Conservation (phyloP, 163 green algal species). For the Coccomyxa subellipsoidea region DNA sequence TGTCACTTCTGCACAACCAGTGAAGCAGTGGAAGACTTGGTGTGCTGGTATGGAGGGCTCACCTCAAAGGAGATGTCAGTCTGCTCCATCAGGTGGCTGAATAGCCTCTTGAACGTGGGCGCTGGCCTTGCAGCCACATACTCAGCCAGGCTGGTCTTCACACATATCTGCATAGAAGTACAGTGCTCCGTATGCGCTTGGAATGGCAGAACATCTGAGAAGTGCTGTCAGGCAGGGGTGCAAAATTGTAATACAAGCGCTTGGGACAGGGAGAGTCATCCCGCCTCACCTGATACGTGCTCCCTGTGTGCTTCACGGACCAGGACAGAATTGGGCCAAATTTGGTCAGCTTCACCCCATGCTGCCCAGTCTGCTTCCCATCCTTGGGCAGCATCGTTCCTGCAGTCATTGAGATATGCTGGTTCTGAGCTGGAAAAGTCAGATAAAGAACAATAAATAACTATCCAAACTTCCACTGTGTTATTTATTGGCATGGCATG, state of each 20-base stretch:
- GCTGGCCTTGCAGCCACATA: conserved; percentile 40
- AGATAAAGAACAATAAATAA: too few species aligned
- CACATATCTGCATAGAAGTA: conserved; percentile 25
- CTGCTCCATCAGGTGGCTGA: conserved; percentile 56
- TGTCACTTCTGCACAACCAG: too few species aligned
- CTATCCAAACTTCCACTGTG: too few species aligned
- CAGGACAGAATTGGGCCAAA: background rate
- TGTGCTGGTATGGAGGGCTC: background rate
- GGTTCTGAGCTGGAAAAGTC: background rate
- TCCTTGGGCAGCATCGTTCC: background rate
- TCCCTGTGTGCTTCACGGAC: background rate
- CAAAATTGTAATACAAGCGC: conserved; percentile 49
- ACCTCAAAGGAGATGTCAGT: conserved; percentile 44
- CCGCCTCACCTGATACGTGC: conserved; percentile 51
- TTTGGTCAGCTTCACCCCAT: background rate
- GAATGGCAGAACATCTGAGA: conserved; percentile 34
- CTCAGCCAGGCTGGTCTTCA: conserved; percentile 26
- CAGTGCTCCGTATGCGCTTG: background rate
- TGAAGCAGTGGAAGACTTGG: background rate
- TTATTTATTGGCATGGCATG: background rate
- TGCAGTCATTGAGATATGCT: background rate
- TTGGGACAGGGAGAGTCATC: conserved; percentile 43
- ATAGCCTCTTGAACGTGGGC: conserved; percentile 65
- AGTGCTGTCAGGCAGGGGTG: conserved; percentile 54
- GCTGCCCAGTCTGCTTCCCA: background rate